Conservation (phyloP, 371 early-diverging fungal genomes). For the Mucor piriformis region DNA sequence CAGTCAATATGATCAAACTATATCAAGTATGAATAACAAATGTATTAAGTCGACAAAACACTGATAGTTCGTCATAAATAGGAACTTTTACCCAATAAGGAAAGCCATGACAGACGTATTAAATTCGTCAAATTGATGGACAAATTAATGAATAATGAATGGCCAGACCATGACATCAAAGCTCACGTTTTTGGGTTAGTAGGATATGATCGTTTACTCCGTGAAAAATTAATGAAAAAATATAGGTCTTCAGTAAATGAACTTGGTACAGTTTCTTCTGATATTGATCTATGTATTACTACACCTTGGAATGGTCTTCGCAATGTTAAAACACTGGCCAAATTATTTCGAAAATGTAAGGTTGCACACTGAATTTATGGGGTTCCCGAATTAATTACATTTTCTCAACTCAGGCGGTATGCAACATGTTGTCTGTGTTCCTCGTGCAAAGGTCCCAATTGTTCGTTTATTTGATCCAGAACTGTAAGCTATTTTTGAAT, state of each 20-base stretch:
- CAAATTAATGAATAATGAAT: constrained; percentile 57
- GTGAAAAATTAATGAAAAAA: too few relatives aligned
- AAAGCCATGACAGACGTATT: constrained; percentile 55
- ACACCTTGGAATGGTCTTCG: constrained; percentile 58
- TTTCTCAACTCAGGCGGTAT: constrained; percentile 51
- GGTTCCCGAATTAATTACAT: neutral
- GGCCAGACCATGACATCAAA: constrained; percentile 56
- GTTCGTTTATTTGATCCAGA: constrained; percentile 66
- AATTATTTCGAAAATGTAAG: constrained; percentile 44
- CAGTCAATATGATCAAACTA: constrained; percentile 19
- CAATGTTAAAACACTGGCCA: constrained; percentile 53
- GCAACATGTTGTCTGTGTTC: constrained; percentile 58
- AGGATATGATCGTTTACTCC: neutral
- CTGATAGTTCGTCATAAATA: constrained; percentile 8
- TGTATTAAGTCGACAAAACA: too few relatives aligned
- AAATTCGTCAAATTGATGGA: constrained; percentile 58
- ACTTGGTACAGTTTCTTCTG: constrained; percentile 59
- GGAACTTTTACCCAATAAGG: constrained; percentile 55
- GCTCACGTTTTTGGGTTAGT: constrained; percentile 66
- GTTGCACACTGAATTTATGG: neutral
- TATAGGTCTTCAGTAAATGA: constrained; percentile 63
- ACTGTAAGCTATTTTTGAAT: constrained; percentile 48
- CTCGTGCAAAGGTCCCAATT: constrained; percentile 71
- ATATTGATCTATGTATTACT: constrained; percentile 67
- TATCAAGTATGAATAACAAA: constrained; percentile 24